Percentiles rank a stretch among this genome's conserved stretches.
phyloP scores from a whole-genome alignment of 225 moss, liverwort and hornwort genomes.

The Bryoerythrophyllum caledonicum region DNA sequence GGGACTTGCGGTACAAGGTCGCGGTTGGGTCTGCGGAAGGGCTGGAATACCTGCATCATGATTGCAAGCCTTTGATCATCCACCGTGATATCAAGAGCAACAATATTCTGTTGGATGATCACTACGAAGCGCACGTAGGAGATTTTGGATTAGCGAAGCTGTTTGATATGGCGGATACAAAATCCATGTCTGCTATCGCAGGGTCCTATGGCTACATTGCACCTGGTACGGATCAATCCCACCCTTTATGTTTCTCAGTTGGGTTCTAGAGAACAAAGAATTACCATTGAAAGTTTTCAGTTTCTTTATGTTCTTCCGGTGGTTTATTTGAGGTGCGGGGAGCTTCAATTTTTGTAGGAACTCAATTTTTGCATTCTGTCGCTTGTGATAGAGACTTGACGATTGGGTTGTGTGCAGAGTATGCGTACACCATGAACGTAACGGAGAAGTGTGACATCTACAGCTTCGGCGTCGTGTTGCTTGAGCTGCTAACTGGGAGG shows the following conservation, averaged over 20 bases:
- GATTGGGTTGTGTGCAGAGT: conserved; percentile 54
- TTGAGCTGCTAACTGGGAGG: conserved; percentile 63
- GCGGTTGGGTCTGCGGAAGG: conserved; percentile 56
- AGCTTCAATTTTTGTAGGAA: not conserved
- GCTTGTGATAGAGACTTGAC: not conserved
- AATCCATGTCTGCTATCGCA: conserved; percentile 55
- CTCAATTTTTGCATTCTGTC: not conserved
- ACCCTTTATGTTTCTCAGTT: not conserved
- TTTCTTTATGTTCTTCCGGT: not conserved
- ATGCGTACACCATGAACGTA: conserved; percentile 64
- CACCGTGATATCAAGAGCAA: conserved; percentile 65
- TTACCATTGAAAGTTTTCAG: not conserved
- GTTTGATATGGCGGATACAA: conserved; percentile 51
- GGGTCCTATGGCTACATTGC: conserved; percentile 72
- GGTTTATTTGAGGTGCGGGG: not conserved
- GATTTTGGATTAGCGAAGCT: conserved; percentile 68
- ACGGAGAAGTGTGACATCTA: conserved; percentile 72
- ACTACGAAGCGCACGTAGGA: conserved; percentile 55
- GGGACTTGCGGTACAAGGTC: conserved; percentile 59
- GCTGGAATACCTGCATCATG: conserved; percentile 57
- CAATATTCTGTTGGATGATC: conserved; percentile 57
- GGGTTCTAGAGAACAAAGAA: not conserved
- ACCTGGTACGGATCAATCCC: conserved; percentile 43
- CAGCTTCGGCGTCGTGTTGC: conserved; percentile 69
- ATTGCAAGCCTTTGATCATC: conserved; percentile 52